Percentiles rank a stretch among this genome's conserved stretches.
phyloP scores from a whole-genome alignment of 176 grass and related monocot species.

The Microstegium vimineum region DNA sequence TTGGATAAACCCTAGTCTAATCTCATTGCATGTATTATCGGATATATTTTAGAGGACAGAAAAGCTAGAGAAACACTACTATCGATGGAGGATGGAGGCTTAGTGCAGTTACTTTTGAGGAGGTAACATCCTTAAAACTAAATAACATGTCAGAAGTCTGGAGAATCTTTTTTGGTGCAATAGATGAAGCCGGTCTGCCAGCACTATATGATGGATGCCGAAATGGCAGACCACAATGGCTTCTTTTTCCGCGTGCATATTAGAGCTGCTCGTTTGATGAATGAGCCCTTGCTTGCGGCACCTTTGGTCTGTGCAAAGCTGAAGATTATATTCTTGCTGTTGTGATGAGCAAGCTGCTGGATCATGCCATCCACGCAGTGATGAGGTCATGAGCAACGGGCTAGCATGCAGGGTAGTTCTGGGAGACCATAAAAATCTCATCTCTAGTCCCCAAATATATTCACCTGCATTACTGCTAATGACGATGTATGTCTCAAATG shows the following conservation, averaged over 20 bases:
- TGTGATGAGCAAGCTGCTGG: background rate
- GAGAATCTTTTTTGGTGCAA: background rate
- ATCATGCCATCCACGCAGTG: conserved; percentile 5
- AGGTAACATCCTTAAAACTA: background rate
- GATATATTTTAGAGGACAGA: background rate
- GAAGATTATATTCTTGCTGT: background rate
- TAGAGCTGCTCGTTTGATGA: background rate
- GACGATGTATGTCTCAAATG: background rate
- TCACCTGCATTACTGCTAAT: background rate
- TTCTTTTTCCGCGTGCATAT: conserved; percentile 24
- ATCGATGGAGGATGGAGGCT: background rate
- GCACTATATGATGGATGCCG: background rate
- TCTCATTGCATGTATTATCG: background rate
- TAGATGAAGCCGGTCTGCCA: background rate
- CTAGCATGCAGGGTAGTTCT: background rate
- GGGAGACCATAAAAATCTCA: background rate
- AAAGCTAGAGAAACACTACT: background rate
- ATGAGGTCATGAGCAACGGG: background rate
- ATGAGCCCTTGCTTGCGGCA: background rate
- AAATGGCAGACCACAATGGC: background rate
- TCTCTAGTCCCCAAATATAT: background rate
- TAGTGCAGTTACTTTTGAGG: background rate
- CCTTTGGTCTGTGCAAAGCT: background rate
- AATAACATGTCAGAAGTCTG: background rate
- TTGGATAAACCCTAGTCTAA: background rate